Conservation (phyloP, 805 yeast genomes). For the Nakazawaea wyomingensis region DNA sequence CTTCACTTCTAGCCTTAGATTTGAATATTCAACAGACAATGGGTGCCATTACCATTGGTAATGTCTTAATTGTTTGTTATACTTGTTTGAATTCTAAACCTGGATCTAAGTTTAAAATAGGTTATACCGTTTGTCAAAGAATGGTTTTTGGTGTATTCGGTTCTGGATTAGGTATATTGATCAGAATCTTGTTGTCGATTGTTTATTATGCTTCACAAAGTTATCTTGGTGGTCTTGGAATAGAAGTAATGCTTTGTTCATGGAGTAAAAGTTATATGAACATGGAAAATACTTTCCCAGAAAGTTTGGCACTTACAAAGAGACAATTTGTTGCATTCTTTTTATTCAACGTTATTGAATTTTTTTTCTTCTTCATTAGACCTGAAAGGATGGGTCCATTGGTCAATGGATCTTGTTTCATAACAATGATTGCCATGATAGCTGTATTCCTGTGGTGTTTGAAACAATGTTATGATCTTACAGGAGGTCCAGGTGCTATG, state of each 20-base stretch:
- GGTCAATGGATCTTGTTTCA: constrained; percentile 17
- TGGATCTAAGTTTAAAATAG: constrained; percentile 46
- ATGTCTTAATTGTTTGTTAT: constrained; percentile 35
- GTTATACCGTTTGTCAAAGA: constrained; percentile 40
- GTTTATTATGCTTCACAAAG: constrained; percentile 45
- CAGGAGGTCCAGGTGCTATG: constrained; percentile 30
- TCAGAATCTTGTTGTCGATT: constrained; percentile 38
- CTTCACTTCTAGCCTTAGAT: constrained; percentile 34
- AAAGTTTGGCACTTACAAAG: constrained; percentile 32
- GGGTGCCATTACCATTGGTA: constrained; percentile 41
- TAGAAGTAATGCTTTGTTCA: constrained; percentile 32
- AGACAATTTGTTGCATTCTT: constrained; percentile 38
- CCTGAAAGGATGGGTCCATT: constrained; percentile 32
- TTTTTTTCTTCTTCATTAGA: constrained; percentile 34
- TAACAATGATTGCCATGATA: constrained; percentile 28
- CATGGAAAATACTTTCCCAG: constrained; percentile 35
- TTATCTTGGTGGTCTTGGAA: constrained; percentile 40
- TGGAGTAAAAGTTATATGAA: constrained; percentile 33
- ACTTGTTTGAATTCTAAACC: constrained; percentile 43
- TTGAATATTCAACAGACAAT: constrained; percentile 40
- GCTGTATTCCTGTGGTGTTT: constrained; percentile 29
- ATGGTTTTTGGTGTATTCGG: constrained; percentile 44
- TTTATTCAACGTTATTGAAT: constrained; percentile 38
- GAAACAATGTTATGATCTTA: constrained; percentile 25
- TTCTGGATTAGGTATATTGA: constrained; percentile 35